These are phyloP conservation scores for Backusella parvicylindrica DNA, from an alignment of 192 early-diverging fungal genomes.

Conservation along the genomic window DNA sequence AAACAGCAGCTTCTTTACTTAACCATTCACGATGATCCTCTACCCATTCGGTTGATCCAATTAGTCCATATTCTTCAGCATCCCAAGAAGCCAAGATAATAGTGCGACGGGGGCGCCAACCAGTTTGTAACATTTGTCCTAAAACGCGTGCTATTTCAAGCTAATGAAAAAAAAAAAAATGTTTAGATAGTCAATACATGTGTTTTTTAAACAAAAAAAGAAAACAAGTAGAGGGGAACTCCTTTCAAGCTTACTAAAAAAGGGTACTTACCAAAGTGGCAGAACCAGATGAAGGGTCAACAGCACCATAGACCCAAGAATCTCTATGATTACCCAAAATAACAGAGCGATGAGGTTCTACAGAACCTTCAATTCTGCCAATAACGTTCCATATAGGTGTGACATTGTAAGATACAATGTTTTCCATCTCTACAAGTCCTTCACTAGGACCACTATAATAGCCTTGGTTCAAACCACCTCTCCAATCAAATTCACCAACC, in stretches of 20 bases:
- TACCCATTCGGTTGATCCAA: conserved; percentile 72
- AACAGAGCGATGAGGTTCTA: conserved; percentile 51
- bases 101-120: conserved; percentile 63
- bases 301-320: conserved; percentile 63
- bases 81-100: conserved; percentile 68
- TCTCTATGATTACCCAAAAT: conserved; percentile 60
- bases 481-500: conserved; percentile 34
- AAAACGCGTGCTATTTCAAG: conserved; percentile 54
- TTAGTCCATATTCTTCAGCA: conserved; percentile 61
- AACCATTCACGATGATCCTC: conserved; percentile 61
- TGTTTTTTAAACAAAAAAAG: neutral
- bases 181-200: neutral
- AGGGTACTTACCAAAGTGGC: conserved; percentile 38
- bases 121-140: conserved; percentile 51
- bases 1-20: conserved; percentile 49
- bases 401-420: conserved; percentile 47
- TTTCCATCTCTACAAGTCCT: conserved; percentile 48
- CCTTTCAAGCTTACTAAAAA: neutral
- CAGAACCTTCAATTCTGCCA: conserved; percentile 50
- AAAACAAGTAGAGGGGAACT: neutral
- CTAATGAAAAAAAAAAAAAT: conserved; percentile 1
- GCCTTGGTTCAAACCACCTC: conserved; percentile 51
- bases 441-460: conserved; percentile 61
- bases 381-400: conserved; percentile 63
- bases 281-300: conserved; percentile 62